Evolutionary conservation across 2,329 filamentous ascomycete species (phyloP), one percentile per base, ranked within the genome.

Genomic region (Talaromyces sp.): DNA sequence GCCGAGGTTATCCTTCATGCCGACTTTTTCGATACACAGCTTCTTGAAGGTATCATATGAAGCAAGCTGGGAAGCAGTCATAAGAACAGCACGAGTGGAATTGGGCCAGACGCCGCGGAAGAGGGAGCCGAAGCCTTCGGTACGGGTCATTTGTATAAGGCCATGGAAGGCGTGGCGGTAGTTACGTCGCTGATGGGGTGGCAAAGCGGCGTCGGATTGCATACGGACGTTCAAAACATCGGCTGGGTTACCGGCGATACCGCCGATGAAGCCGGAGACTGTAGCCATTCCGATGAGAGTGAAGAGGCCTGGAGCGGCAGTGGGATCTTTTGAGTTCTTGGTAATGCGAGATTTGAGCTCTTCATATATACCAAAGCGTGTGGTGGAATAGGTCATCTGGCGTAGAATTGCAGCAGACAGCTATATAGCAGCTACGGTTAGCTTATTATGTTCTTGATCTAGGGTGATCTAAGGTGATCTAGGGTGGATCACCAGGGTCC

Each of bases 141-240:
- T 86, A 51, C 87, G 83, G n/a, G 87, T 82, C 90, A 97, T 96
- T 60, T 90, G 86, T 22, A 89, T 76, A 65, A 97, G 80, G 24
- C 94, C 94, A 69, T 97, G 87, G 43, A 97, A 72, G 3, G 92
- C 94, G 72, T 97, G 84, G 58, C 86, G 87, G 77, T 99, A 99
- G 74, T 96, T 94, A 51, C 93, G 84, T 43, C 90, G 86, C 67
- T 95, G 79, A 4, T 82, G 81, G 1, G 76, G 66, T 0, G 91
- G 89, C 1, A 97, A 84, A 0, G 91, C 86, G 2, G 89, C 87
- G 65, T 88, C 94, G 75, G 96, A 90, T 77, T 99, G 94, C 94
- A 99, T 99, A 61, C 94, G 90, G 45, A 99, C 94, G 75, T 99
- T 99, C 67, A 97, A 81, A 30, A 99, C 91, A 71, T 99, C 94